These are phyloP conservation scores for Aegilops tauschii DNA, from an alignment of 176 grass and related monocot species.

Conservation along the genomic window DNA sequence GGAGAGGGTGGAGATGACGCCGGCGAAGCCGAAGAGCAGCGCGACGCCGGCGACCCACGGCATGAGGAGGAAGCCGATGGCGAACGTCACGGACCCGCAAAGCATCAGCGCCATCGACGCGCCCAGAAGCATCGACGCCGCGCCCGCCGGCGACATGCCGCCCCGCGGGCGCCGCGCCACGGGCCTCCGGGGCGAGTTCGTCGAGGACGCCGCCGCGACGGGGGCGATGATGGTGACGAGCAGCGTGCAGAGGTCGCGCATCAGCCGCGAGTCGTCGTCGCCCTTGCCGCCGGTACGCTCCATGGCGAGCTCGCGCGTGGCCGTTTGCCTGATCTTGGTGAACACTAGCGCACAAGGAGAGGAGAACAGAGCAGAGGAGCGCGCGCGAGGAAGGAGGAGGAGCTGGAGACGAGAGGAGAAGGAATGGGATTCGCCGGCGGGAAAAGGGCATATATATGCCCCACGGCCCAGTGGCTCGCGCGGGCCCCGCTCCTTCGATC, in stretches of 20 bases:
- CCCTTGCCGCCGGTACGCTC: neutral
- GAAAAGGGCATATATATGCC: constrained; percentile 28
- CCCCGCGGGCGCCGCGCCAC: neutral
- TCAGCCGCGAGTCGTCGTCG: constrained; percentile 45
- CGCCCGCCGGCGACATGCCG: constrained; percentile 31
- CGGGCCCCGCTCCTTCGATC: neutral
- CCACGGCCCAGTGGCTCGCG: neutral
- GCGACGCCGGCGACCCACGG: constrained; percentile 77
- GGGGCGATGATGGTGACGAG: constrained; percentile 45
- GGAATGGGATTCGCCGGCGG: neutral
- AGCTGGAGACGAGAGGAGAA: neutral
- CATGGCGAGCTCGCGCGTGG: constrained; percentile 5
- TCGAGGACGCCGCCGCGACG: neutral
- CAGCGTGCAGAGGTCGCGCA: constrained; percentile 65
- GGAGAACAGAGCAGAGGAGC: neutral
- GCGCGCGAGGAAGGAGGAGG: neutral
- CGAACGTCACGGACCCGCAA: constrained; percentile 81
- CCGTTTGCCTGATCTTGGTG: neutral
- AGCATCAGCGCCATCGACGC: constrained; percentile 83
- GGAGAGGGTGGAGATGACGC: constrained; percentile 68
- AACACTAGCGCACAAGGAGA: neutral
- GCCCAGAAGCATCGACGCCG: constrained; percentile 66
- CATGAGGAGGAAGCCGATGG: constrained; percentile 81
- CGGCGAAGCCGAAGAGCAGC: constrained; percentile 64
- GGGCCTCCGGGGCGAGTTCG: neutral